phyloP scores from a whole-genome alignment of 1,139 yeast species.

The Geotrichum bryndzae region DNA sequence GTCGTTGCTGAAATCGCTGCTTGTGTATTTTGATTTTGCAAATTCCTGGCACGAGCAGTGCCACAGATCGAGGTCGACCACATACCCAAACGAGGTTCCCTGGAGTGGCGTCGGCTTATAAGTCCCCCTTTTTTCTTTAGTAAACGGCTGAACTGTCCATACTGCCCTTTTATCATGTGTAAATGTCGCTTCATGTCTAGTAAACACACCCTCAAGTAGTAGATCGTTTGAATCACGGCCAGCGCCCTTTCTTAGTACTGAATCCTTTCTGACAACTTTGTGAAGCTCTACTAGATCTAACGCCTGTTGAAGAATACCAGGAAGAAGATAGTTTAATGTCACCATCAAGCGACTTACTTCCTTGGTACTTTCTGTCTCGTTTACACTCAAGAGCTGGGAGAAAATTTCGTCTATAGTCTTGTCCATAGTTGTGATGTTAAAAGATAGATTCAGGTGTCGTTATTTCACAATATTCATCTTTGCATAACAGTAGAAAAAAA shows the following conservation, averaged over 20 bases:
- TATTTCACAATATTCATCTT: background rate
- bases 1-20: background rate
- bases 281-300: slow-evolving; percentile 23
- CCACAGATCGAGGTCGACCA: slow-evolving; percentile 15
- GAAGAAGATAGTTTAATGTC: slow-evolving; percentile 26
- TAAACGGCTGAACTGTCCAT: slow-evolving; percentile 12
- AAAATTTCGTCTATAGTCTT: slow-evolving; percentile 9
- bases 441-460: background rate
- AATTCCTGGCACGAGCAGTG: slow-evolving; percentile 15
- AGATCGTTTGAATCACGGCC: background rate
- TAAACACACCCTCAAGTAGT: slow-evolving; percentile 8
- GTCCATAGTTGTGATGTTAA: slow-evolving; percentile 5
- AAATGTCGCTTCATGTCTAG: slow-evolving; percentile 1
- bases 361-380: background rate
- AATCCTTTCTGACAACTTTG: slow-evolving; percentile 8
- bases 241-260: background rate
- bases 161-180: background rate
- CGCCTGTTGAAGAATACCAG: slow-evolving; percentile 23
- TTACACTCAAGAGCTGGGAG: background rate
- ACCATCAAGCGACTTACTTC: slow-evolving; percentile 20
- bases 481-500: background rate
- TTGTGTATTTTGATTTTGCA: slow-evolving; percentile 13
- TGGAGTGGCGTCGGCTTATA: slow-evolving; percentile 7
- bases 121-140: slow-evolving; percentile 6
- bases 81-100: slow-evolving; percentile 9